Percentiles rank a stretch among this genome's conserved stretches.
Conservation (phyloP, 352 stramenopile species). For the Globisporangium emineosum region DNA sequence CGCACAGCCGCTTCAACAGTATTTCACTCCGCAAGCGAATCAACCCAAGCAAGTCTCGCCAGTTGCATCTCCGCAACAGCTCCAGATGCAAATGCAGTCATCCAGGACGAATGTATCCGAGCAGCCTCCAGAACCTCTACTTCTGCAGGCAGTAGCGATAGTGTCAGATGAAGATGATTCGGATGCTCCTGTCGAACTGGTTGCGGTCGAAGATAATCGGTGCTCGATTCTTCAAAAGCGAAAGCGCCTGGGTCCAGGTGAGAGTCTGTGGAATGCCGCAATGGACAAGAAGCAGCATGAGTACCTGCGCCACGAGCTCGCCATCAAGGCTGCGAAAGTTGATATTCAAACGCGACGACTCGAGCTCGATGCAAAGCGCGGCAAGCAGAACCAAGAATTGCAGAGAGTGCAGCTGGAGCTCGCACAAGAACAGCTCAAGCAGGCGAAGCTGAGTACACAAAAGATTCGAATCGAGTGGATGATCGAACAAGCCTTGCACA, state of each 20-base stretch:
- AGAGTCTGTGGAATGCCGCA: background rate
- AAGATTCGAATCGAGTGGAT: slow-evolving; percentile 53
- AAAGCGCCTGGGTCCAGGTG: background rate
- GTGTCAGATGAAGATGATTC: slow-evolving; percentile 5
- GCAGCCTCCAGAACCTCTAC: background rate
- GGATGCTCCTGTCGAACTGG: background rate
- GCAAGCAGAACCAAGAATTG: slow-evolving; percentile 32
- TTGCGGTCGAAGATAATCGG: background rate
- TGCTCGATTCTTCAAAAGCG: slow-evolving; percentile 9
- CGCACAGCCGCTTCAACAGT: background rate
- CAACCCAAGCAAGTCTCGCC: background rate
- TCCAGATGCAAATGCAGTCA: background rate
- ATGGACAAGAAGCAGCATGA: slow-evolving; percentile 17
- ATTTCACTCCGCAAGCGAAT: background rate
- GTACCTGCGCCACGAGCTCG: slow-evolving; percentile 38
- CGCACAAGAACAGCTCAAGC: slow-evolving; percentile 50
- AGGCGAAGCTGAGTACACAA: slow-evolving; percentile 41
- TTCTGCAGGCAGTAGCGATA: background rate
- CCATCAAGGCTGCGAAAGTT: slow-evolving; percentile 34
- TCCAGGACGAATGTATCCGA: background rate
- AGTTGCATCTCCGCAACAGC: background rate
- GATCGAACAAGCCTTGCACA: slow-evolving; percentile 51
- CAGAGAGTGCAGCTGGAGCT: slow-evolving; percentile 45
- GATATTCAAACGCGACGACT: slow-evolving; percentile 42
- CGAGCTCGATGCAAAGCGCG: slow-evolving; percentile 44